Evolutionary conservation across 2,329 filamentous ascomycete species (phyloP), one percentile per base, ranked within the genome.

Genomic region (Exophiala viscosa): DNA sequence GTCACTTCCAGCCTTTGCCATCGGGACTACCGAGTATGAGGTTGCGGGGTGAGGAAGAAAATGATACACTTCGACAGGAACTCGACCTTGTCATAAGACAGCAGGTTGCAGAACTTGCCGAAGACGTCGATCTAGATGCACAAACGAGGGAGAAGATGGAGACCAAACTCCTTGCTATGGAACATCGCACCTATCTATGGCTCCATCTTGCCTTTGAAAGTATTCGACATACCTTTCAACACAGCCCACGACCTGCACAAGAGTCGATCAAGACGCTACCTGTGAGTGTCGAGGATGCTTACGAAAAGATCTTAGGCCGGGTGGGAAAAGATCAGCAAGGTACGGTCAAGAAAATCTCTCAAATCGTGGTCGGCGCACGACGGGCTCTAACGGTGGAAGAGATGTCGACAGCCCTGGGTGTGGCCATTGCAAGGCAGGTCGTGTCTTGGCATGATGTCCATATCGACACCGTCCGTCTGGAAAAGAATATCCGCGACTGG

Each of bases 131-230:
- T 10, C 35, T 60, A 20, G 10, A 36, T 18, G 5, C n/a, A 5
- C 9, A 44, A 3, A 54, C 38, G n/a, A 49, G 15, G 36, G 14
- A 17, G 3, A 34, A 36, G 31, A 43, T 64, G 15, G 20, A 55
- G 45, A 38, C 28, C 1, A 32, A 47, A 45, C 58, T 66, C n/a
- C 45, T 57, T 4, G 13, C 54, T 2, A 65, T 65, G 48, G 31
- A 58, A 18, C 42, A 67, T 41, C 55, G 65, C 3, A 68, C 66
- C 1, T 67, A 67, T 39, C 55, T 67, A 14, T 68, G 65, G 65
- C 45, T 64, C 8, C 31, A 60, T 23, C 46, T 67, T 10, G 61
- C 54, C 0, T 57, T 66, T 13, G 60, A 63, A 6, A 33, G 51
- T 34, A 58, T 66, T 15, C 34, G 48, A 3, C 28, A 47, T 5